A percentile compares a stretch with the other conserved stretches of the same genome.
Evolutionary conservation across 2,329 filamentous ascomycete species (phyloP).

Genomic region (Hypoxylon sp.): DNA sequence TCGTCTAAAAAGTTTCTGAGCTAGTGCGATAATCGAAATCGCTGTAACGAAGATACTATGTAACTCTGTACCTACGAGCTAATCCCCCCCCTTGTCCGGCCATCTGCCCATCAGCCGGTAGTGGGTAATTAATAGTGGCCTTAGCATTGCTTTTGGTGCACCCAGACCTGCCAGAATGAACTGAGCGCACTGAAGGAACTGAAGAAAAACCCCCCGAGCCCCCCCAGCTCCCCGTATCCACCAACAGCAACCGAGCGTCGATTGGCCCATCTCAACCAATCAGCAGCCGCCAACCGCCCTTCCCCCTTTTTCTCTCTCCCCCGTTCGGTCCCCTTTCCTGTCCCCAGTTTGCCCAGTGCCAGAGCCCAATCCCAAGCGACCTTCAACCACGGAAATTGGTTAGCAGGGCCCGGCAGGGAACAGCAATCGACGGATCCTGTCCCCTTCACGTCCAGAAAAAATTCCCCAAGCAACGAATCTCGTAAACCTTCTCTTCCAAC

Average conservation of each 20-base stretch:
- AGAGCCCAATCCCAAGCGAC: conserved; percentile 27
- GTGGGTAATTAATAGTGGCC: not conserved
- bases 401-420: conserved; percentile 51
- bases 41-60: not conserved
- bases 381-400: conserved; percentile 54
- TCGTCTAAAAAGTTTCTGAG: conserved; percentile 30
- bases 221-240: conserved; percentile 24
- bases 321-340: conserved; percentile 6
- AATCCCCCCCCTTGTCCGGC: not conserved
- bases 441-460: conserved; percentile 41
- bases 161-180: too few species aligned
- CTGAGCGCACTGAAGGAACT: too few species aligned
- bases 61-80: not conserved
- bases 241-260: conserved; percentile 35
- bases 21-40: conserved; percentile 12
- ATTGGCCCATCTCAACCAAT: conserved; percentile 42
- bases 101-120: conserved; percentile 31
- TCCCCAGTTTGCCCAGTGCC: too few species aligned
- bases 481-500: conserved; percentile 25
- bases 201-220: too few species aligned
- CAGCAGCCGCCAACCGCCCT: conserved; percentile 34
- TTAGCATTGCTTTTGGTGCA: not conserved
- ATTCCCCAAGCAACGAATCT: conserved; percentile 35
- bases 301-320: conserved; percentile 40
- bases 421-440: conserved; percentile 39